A percentile compares a stretch with the other conserved stretches of the same genome.
These are phyloP conservation scores for Pleurotus djamor DNA, from an alignment of 768 basidiomycete species.

Conservation along the genomic window DNA sequence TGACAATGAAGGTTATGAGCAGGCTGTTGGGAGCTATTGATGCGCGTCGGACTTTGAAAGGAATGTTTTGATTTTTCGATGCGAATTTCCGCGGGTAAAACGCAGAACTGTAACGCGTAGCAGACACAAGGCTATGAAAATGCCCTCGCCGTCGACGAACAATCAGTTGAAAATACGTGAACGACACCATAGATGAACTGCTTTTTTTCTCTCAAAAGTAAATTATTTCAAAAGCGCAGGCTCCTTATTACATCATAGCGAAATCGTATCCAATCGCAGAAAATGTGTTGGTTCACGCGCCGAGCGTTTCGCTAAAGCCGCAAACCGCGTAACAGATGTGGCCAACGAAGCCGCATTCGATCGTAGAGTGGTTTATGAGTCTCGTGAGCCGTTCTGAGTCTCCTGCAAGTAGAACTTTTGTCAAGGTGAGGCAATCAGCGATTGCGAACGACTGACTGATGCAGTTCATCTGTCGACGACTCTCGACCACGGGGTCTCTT, in stretches of 20 bases:
- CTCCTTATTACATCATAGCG: too few relatives aligned
- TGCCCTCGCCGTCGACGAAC: too few relatives aligned
- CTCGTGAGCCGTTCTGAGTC: neutral
- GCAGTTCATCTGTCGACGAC: neutral
- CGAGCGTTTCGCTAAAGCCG: neutral
- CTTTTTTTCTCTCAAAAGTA: too few relatives aligned
- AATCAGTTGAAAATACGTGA: too few relatives aligned
- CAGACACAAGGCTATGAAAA: too few relatives aligned
- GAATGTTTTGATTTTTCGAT: neutral
- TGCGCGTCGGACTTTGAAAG: slow-evolving; percentile 4
- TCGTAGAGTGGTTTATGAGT: neutral
- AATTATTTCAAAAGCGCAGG: too few relatives aligned
- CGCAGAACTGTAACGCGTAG: too few relatives aligned
- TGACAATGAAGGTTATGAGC: slow-evolving; percentile 14
- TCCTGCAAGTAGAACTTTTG: neutral
- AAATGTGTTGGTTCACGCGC: too few relatives aligned
- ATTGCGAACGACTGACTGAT: neutral
- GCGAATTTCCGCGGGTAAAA: too few relatives aligned
- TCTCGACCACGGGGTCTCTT: neutral
- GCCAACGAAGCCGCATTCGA: neutral
- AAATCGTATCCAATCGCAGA: too few relatives aligned
- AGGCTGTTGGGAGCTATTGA: neutral
- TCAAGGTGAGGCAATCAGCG: too few relatives aligned
- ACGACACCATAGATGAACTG: too few relatives aligned
- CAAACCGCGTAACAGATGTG: neutral